Evolutionary conservation across 2,329 filamentous ascomycete species (phyloP).

Genomic region (Cladosporium phlei): DNA sequence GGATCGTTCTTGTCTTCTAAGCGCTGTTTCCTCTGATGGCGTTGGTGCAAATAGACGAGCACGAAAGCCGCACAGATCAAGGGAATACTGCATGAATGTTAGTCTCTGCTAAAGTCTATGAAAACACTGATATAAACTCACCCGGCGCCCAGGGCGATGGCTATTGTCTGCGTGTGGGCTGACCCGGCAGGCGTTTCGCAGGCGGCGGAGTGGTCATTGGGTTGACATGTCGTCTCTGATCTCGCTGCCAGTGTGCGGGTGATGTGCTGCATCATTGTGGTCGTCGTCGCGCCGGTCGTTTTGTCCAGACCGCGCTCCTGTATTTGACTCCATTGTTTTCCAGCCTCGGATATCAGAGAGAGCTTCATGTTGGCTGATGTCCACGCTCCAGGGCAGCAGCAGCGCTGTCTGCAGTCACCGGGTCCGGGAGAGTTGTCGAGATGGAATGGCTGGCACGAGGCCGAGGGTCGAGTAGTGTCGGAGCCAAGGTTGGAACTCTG

Average conservation of each 20-base stretch:
- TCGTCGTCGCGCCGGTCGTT: slow-evolving; percentile 19
- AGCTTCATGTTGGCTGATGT: slow-evolving; percentile 17
- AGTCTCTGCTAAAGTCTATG: slow-evolving; percentile 16
- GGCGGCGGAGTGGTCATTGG: slow-evolving; percentile 21
- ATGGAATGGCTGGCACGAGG: slow-evolving; percentile 4
- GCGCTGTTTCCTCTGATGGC: slow-evolving; percentile 65
- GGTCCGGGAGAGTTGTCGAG: not conserved
- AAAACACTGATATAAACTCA: slow-evolving; percentile 21
- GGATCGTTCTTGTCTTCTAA: slow-evolving; percentile 80
- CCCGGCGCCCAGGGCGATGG: slow-evolving; percentile 33
- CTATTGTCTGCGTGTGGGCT: slow-evolving; percentile 26
- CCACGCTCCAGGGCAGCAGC: not conserved
- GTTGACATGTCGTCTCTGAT: slow-evolving; percentile 22
- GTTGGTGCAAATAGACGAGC: slow-evolving; percentile 72
- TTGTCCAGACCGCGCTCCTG: slow-evolving; percentile 18
- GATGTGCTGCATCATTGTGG: slow-evolving; percentile 18
- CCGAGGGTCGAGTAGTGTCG: slow-evolving; percentile 1
- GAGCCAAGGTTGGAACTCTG: slow-evolving; percentile 5
- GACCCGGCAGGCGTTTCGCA: slow-evolving; percentile 28
- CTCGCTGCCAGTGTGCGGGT: slow-evolving; percentile 23
- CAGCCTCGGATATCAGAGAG: slow-evolving; percentile 9
- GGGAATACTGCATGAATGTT: slow-evolving; percentile 61
- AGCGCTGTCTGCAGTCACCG: not conserved
- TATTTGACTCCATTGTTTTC: slow-evolving; percentile 10
- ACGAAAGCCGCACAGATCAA: slow-evolving; percentile 61